phyloP scores from a whole-genome alignment of 2,329 filamentous ascomycete genomes.

The Fusarium sp. region DNA sequence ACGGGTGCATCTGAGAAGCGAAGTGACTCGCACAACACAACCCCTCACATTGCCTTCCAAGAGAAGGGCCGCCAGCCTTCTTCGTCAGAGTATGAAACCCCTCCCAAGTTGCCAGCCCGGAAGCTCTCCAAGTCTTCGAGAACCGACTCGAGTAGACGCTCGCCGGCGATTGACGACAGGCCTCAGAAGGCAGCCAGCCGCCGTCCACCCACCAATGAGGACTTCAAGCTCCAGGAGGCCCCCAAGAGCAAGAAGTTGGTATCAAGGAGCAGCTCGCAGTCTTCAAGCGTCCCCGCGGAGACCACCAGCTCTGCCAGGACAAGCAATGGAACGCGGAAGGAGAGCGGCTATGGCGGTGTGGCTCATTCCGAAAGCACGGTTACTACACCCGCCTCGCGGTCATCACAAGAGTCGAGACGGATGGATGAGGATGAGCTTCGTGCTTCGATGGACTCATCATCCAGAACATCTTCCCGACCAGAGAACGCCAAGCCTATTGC shows the following conservation, averaged over 20 bases:
- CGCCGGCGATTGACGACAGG: constrained; percentile 54
- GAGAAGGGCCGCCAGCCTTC: constrained; percentile 77
- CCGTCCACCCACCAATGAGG: constrained; percentile 59
- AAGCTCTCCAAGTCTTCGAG: constrained; percentile 60
- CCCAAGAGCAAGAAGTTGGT: constrained; percentile 71
- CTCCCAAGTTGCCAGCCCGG: constrained; percentile 59
- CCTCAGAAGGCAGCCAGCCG: constrained; percentile 50
- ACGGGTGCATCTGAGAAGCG: constrained; percentile 58
- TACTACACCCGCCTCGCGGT: constrained; percentile 55
- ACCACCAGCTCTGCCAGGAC: constrained; percentile 47
- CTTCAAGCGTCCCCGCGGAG: constrained; percentile 53
- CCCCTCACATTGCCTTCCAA: constrained; percentile 93
- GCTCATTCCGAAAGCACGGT: constrained; percentile 53
- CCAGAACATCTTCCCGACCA: constrained; percentile 54
- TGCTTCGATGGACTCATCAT: constrained; percentile 55
- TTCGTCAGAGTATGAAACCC: constrained; percentile 64
- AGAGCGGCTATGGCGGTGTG: constrained; percentile 39
- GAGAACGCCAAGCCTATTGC: constrained; percentile 64
- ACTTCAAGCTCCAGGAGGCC: constrained; percentile 85
- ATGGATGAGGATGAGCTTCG: constrained; percentile 66
- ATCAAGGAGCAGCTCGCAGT: constrained; percentile 59
- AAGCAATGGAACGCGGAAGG: constrained; percentile 49
- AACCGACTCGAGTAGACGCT: constrained; percentile 49
- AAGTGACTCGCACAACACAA: constrained; percentile 66
- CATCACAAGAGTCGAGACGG: constrained; percentile 69